Conservation (phyloP, 129 eudicot genomes). For the Rutidosis leptorrhynchoides region DNA sequence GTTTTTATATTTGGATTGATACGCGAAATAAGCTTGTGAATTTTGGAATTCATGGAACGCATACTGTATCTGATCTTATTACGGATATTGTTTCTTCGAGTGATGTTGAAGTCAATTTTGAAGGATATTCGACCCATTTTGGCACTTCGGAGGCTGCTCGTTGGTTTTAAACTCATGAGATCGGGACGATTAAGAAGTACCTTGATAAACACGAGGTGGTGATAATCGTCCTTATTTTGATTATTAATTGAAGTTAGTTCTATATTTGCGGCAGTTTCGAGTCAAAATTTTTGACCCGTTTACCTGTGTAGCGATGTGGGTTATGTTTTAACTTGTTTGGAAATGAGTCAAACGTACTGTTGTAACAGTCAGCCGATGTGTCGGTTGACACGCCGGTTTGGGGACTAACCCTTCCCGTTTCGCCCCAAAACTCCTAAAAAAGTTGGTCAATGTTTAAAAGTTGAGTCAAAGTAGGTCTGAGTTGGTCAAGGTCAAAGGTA, state of each 20-base stretch:
- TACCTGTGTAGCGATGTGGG: not conserved
- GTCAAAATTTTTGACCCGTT: not conserved
- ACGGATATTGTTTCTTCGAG: constrained; percentile 91
- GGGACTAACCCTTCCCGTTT: no score
- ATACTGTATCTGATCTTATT: constrained; percentile 71
- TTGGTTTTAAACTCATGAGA: constrained; percentile 82
- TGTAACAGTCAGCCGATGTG: no score
- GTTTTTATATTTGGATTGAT: constrained; percentile 83
- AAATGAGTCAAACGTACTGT: not conserved
- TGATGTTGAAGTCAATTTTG: constrained; percentile 68
- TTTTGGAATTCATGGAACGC: constrained; percentile 99
- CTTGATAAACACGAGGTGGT: constrained; percentile 79
- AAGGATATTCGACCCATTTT: constrained; percentile 88
- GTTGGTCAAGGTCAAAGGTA: no score
- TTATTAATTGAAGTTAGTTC: not conserved
- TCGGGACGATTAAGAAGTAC: constrained; percentile 66
- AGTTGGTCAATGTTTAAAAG: no score
- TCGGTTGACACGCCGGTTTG: no score
- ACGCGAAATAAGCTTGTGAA: constrained; percentile 67
- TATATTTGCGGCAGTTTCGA: not conserved
- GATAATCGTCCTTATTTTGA: constrained; percentile 11
- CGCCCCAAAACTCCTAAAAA: no score
- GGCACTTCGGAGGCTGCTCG: constrained; percentile 97
- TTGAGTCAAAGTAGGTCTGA: no score
- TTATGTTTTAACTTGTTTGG: not conserved